Evolutionary conservation across 805 yeast genomes (phyloP).

Genomic region (Saturnispora halmiae): DNA sequence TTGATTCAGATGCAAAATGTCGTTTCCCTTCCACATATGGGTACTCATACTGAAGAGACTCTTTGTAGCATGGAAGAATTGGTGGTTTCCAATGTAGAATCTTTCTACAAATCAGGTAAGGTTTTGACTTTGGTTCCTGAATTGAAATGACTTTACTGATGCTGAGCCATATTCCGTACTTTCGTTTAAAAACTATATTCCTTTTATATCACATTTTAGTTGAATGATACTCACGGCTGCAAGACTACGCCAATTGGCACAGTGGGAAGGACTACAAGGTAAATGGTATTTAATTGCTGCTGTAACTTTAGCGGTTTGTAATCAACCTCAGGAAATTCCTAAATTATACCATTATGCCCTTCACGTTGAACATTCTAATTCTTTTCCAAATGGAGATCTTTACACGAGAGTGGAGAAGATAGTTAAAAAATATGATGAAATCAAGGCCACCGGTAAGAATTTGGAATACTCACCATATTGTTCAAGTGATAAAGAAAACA

Average conservation of each 20-base stretch:
- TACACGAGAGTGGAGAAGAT: slow-evolving; percentile 12
- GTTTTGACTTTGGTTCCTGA: slow-evolving; percentile 77
- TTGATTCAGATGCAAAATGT: slow-evolving; percentile 54
- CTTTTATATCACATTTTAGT: too few species aligned
- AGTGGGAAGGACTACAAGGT: slow-evolving; percentile 44
- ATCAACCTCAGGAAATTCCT: slow-evolving; percentile 75
- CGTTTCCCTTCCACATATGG: slow-evolving; percentile 86
- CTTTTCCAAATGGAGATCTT: slow-evolving; percentile 14
- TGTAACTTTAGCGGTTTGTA: slow-evolving; percentile 71
- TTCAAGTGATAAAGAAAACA: background rate
- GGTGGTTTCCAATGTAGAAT: slow-evolving; percentile 57
- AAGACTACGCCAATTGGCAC: slow-evolving; percentile 43
- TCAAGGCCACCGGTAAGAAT: slow-evolving; percentile 16
- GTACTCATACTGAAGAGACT: slow-evolving; percentile 70
- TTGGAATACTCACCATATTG: slow-evolving; percentile 15
- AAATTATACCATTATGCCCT: slow-evolving; percentile 62
- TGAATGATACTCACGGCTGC: slow-evolving; percentile 43
- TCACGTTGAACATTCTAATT: slow-evolving; percentile 18
- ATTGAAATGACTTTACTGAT: slow-evolving; percentile 28
- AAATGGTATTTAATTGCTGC: slow-evolving; percentile 77
- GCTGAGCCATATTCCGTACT: too few species aligned
- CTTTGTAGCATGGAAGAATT: slow-evolving; percentile 71
- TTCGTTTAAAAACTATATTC: too few species aligned
- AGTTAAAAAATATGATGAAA: slow-evolving; percentile 23
- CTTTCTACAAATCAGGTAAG: slow-evolving; percentile 53